phyloP scores from a whole-genome alignment of 805 yeast genomes.

The Saturnispora halmiae region DNA sequence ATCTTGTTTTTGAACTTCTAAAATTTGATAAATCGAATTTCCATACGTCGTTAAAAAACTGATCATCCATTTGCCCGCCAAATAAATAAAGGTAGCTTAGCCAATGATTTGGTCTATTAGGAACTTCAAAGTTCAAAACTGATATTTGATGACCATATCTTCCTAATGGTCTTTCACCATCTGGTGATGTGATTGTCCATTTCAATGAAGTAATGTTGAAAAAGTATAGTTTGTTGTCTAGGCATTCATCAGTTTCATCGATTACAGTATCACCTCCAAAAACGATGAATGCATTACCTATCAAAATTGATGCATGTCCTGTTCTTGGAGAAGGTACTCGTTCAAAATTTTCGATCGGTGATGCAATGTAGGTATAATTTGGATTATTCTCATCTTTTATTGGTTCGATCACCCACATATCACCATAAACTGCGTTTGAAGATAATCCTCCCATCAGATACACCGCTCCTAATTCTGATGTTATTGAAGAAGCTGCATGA shows the following conservation, averaged over 20 bases:
- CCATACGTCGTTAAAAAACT: constrained; percentile 72
- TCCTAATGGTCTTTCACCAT: constrained; percentile 75
- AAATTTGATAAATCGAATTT: constrained; percentile 81
- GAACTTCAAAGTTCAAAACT: constrained; percentile 55
- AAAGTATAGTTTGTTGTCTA: constrained; percentile 85
- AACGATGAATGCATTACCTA: constrained; percentile 91
- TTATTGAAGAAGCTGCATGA: constrained; percentile 72
- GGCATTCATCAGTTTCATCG: constrained; percentile 61
- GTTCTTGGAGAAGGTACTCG: constrained; percentile 92
- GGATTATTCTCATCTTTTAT: constrained; percentile 17
- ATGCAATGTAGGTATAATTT: constrained; percentile 32
- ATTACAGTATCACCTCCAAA: constrained; percentile 92
- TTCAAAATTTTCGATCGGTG: constrained; percentile 60
- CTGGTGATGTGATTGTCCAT: constrained; percentile 72
- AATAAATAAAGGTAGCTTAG: constrained; percentile 61
- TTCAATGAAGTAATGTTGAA: constrained; percentile 69
- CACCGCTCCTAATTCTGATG: constrained; percentile 73
- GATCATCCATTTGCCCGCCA: constrained; percentile 89
- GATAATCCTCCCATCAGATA: constrained; percentile 93
- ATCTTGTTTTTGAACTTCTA: constrained; percentile 70
- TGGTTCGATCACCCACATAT: constrained; percentile 81
- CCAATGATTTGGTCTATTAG: constrained; percentile 28
- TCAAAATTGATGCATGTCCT: constrained; percentile 85
- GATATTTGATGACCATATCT: constrained; percentile 90
- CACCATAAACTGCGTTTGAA: constrained; percentile 88